Conservation (phyloP, 345 rosid species). For the Microthlaspi erraticum region DNA sequence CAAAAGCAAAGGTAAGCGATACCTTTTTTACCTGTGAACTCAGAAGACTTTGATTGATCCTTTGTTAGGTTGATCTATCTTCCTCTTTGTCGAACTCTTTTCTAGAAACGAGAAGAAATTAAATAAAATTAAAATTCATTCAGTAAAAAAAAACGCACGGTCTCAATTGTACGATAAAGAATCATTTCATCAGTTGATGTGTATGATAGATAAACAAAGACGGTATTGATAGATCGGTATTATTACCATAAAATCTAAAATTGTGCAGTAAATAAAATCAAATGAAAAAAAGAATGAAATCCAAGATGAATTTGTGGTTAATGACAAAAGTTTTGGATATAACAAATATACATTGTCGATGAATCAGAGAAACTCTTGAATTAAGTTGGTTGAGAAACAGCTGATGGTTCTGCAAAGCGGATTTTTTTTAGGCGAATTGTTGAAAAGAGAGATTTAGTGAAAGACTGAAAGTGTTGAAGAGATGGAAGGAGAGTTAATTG, state of each 20-base stretch:
- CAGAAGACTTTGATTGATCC: slow-evolving; percentile 13
- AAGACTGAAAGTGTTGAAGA: slow-evolving; percentile 6
- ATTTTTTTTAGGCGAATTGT: slow-evolving; percentile 1
- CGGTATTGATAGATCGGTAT: not conserved
- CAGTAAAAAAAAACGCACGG: not conserved
- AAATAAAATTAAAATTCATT: not conserved
- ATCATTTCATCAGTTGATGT: slow-evolving; percentile 13
- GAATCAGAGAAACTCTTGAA: not conserved
- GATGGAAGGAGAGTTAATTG: slow-evolving; percentile 10
- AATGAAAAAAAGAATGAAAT: slow-evolving; percentile 4
- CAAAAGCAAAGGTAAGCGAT: not conserved
- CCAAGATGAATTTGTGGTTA: not conserved
- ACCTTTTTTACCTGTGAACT: slow-evolving; percentile 12
- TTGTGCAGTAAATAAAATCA: not conserved
- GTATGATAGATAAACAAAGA: slow-evolving; percentile 4
- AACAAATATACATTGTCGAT: not conserved
- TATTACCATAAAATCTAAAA: not conserved
- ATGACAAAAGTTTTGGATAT: slow-evolving; percentile 12
- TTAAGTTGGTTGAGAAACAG: slow-evolving; percentile 18
- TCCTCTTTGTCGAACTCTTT: not conserved
- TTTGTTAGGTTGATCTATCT: slow-evolving; percentile 6
- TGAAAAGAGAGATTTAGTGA: not conserved
- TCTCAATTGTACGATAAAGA: not conserved
- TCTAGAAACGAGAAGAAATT: slow-evolving; percentile 10
- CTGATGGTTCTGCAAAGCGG: slow-evolving; percentile 15